A percentile compares a stretch with the other conserved stretches of the same genome.
Conservation (phyloP, 2,329 filamentous ascomycete species). For the Ampelomyces quisqualis region DNA sequence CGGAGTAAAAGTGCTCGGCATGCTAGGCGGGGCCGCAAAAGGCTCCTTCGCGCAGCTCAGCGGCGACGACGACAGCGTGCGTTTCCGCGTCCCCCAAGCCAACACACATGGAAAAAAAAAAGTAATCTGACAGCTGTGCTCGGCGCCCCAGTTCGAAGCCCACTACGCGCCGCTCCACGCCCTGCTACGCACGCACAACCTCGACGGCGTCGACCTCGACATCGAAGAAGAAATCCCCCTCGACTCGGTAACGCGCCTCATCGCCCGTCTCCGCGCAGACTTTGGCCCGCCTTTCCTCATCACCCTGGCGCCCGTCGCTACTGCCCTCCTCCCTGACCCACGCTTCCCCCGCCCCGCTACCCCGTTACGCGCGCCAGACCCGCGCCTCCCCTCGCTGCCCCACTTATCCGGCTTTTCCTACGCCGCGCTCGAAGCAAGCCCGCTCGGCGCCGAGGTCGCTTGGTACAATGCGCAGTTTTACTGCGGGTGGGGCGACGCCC, state of each 20-base stretch:
- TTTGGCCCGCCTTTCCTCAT: constrained; percentile 73
- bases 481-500: constrained; percentile 78
- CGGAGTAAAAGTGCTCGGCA: constrained; percentile 78
- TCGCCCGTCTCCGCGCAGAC: constrained; percentile 56
- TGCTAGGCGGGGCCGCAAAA: constrained; percentile 82
- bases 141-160: constrained; percentile 60
- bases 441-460: constrained; percentile 55
- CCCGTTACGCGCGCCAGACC: no score
- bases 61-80: constrained; percentile 37
- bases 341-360: constrained; percentile 35
- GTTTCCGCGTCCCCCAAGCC: not conserved
- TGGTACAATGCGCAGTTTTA: constrained; percentile 97
- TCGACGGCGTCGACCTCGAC: constrained; percentile 46
- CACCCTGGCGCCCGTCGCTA: constrained; percentile 78
- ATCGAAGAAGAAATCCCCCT: constrained; percentile 72
- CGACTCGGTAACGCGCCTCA: constrained; percentile 57
- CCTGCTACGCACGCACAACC: constrained; percentile 59
- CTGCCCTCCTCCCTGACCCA: constrained; percentile 61
- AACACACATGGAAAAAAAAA: not conserved
- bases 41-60: constrained; percentile 64
- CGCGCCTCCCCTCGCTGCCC: constrained; percentile 40
- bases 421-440: constrained; percentile 62
- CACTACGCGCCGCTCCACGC: constrained; percentile 71
- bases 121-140: not conserved
- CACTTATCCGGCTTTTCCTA: constrained; percentile 85